A percentile compares a stretch with the other conserved stretches of the same genome.
Conservation (phyloP, 495 filamentous ascomycete species). For the Bombardia bombarda region DNA sequence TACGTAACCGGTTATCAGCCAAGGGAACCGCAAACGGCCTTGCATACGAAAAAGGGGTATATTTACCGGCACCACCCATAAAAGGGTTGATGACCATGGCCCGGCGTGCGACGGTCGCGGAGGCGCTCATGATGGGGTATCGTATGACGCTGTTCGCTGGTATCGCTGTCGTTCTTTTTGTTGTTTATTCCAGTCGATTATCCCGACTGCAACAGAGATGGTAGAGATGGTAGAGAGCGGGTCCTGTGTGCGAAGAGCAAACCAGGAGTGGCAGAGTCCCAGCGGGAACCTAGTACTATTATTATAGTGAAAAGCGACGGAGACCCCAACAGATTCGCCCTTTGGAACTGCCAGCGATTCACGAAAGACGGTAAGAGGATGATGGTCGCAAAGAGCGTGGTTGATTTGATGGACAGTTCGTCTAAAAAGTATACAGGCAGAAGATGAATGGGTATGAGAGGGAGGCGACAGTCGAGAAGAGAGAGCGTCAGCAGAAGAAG, state of each 20-base stretch:
- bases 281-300: no score
- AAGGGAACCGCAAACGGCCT: background rate
- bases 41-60: slow-evolving; percentile 4
- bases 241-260: background rate
- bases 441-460: background rate
- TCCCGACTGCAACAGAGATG: background rate
- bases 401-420: background rate
- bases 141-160: no score
- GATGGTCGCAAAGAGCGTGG: background rate
- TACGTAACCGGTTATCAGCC: slow-evolving; percentile 16
- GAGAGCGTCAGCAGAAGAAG: background rate
- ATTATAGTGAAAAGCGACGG: no score
- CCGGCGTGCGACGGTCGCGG: slow-evolving; percentile 50
- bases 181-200: background rate
- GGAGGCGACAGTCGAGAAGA: background rate
- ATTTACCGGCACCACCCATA: slow-evolving; percentile 33
- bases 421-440: background rate
- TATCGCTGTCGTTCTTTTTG: no score
- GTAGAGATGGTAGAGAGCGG: background rate
- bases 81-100: slow-evolving; percentile 50
- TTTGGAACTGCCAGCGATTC: no score
- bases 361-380: no score
- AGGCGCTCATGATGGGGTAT: slow-evolving; percentile 53
- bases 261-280: background rate
- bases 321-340: no score